Evolutionary conservation across 106 monocot genomes (phyloP).

Genomic region (Chionographis japonica): DNA sequence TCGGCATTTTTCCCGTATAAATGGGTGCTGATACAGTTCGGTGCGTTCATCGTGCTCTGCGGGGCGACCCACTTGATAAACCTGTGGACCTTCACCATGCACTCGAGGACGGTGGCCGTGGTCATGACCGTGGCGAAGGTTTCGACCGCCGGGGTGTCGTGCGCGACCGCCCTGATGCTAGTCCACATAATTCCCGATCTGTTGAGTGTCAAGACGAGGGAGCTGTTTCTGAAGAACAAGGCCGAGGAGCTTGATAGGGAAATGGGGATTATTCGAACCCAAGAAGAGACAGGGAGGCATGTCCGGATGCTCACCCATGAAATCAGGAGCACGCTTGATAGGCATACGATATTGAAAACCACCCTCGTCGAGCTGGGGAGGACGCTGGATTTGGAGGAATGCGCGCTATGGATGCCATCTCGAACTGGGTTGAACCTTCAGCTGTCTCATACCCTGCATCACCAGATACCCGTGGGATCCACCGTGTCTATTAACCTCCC

Average conservation of each 20-base stretch:
- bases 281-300: constrained; percentile 87
- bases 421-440: constrained; percentile 60
- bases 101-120: constrained; percentile 58
- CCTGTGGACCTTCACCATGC: constrained; percentile 72
- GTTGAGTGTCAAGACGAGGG: constrained; percentile 76
- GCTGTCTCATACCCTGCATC: constrained; percentile 72
- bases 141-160: constrained; percentile 78
- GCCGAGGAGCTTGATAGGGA: constrained; percentile 77
- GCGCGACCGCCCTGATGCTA: constrained; percentile 81
- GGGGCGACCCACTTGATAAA: constrained; percentile 93
- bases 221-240: constrained; percentile 77
- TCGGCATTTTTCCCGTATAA: constrained; percentile 86
- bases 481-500: constrained; percentile 70
- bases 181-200: constrained; percentile 94
- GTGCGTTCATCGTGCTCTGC: constrained; percentile 91
- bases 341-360: constrained; percentile 84
- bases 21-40: constrained; percentile 92
- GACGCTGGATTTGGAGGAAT: constrained; percentile 73
- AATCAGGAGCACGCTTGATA: constrained; percentile 87
- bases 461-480: constrained; percentile 39
- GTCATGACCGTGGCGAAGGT: constrained; percentile 87
- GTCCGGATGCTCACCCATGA: constrained; percentile 93
- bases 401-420: constrained; percentile 96
- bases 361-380: constrained; percentile 79
- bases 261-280: constrained; percentile 82